Evolutionary conservation across 23 red algal species (phyloP).

Genomic region (Gracilaria caudata): DNA sequence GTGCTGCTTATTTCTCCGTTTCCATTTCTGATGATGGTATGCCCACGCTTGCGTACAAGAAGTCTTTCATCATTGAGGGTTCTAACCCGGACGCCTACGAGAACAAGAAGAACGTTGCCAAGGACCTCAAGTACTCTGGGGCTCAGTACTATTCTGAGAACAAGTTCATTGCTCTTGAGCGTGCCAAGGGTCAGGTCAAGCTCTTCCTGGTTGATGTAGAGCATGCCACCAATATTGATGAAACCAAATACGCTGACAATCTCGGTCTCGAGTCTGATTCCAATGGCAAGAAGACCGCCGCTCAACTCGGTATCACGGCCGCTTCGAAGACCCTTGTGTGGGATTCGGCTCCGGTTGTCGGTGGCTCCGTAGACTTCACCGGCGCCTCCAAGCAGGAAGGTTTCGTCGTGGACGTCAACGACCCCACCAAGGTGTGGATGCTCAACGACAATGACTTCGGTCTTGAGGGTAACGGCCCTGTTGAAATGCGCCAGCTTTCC

Average conservation of each 20-base stretch:
- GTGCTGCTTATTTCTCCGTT: conserved; percentile 36
- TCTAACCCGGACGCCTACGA: conserved; percentile 37
- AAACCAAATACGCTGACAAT: conserved; percentile 59
- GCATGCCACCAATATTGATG: conserved; percentile 52
- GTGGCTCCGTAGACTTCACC: conserved; percentile 49
- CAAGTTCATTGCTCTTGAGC: conserved; percentile 66
- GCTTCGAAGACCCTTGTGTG: conserved; percentile 48
- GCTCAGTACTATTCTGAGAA: conserved; percentile 23
- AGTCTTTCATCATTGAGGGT: conserved; percentile 59
- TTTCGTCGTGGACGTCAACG: conserved; percentile 50
- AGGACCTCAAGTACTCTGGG: conserved; percentile 56
- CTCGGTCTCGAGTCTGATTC: conserved; percentile 46
- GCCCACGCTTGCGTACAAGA: conserved; percentile 31
- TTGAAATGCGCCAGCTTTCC: conserved; percentile 30
- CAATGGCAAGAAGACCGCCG: conserved; percentile 33
- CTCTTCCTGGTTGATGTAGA: conserved; percentile 53
- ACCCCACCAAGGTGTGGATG: conserved; percentile 36
- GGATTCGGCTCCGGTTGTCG: conserved; percentile 48
- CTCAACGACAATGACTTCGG: conserved; percentile 76
- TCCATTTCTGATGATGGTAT: background rate
- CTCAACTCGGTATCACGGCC: conserved; percentile 41
- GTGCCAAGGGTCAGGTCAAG: conserved; percentile 69
- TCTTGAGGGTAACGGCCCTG: conserved; percentile 2
- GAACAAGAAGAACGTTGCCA: conserved; percentile 17
- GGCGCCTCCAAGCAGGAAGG: conserved; percentile 60